Percentiles rank a stretch among this genome's conserved stretches.
Conservation (phyloP, 495 filamentous ascomycete species). For the Podospora appendiculata region DNA sequence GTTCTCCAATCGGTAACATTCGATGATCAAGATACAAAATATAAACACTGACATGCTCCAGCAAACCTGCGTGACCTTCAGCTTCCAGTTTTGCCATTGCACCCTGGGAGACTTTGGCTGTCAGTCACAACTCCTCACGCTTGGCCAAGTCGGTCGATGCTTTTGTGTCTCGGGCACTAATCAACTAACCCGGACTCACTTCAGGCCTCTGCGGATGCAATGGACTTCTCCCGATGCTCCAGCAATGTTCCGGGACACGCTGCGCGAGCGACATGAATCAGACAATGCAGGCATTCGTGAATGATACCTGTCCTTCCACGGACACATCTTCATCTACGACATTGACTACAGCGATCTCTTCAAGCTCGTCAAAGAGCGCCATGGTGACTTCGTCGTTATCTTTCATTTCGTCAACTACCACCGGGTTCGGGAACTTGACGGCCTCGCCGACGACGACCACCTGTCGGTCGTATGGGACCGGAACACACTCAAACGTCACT, state of each 20-base stretch:
- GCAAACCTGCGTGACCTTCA: background rate
- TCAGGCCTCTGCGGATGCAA: background rate
- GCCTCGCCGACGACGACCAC: too few species aligned
- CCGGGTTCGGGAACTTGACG: too few species aligned
- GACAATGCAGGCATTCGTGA: background rate
- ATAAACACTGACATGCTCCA: background rate
- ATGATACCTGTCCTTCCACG: background rate
- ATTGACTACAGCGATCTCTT: background rate
- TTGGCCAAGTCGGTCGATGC: background rate
- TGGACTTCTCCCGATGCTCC: background rate
- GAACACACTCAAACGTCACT: too few species aligned
- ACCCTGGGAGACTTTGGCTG: background rate
- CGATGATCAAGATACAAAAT: too few species aligned
- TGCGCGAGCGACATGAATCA: background rate
- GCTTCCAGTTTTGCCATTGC: background rate
- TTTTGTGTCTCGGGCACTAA: background rate
- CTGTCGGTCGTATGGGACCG: too few species aligned
- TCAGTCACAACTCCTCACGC: background rate
- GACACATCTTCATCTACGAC: background rate
- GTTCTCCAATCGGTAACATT: too few species aligned
- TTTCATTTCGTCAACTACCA: too few species aligned
- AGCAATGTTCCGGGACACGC: background rate
- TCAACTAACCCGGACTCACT: background rate
- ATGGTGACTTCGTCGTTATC: too few species aligned
- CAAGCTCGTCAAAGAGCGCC: too few species aligned